Conservation (phyloP, 2,329 filamentous ascomycete genomes). For the Epichloe aotearoae region DNA sequence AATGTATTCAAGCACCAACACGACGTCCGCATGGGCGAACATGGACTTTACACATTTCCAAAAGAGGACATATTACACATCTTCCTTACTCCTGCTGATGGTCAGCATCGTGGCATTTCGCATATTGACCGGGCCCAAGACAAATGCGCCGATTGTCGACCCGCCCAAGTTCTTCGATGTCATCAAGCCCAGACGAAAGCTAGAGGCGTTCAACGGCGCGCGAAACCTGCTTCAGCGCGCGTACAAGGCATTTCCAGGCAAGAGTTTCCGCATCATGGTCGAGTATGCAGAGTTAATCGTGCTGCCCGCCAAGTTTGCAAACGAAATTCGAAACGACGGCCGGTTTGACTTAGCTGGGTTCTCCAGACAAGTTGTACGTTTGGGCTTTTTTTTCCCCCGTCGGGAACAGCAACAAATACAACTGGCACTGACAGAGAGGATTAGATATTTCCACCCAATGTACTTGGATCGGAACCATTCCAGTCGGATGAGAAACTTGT, state of each 20-base stretch:
- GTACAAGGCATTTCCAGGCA: background rate
- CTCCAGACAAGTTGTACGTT: background rate
- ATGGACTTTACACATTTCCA: background rate
- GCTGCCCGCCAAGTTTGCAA: background rate
- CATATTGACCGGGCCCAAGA: background rate
- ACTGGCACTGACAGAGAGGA: background rate
- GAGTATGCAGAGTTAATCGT: background rate
- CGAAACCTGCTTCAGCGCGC: background rate
- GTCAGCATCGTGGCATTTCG: background rate
- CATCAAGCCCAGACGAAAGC: background rate
- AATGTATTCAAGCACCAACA: background rate
- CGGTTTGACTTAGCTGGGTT: background rate
- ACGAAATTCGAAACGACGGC: slow-evolving; percentile 1
- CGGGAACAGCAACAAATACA: background rate
- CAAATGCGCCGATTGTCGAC: background rate
- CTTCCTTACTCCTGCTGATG: background rate
- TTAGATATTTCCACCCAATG: background rate
- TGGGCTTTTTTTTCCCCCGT: background rate
- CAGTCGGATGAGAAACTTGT: background rate
- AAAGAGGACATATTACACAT: background rate
- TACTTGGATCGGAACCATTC: background rate
- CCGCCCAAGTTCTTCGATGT: background rate
- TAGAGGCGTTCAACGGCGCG: background rate
- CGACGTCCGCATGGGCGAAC: background rate
- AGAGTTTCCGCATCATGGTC: background rate